Conservation (phyloP, 2,329 filamentous ascomycete genomes). For the Nothophaeocryptopus gaeumannii region DNA sequence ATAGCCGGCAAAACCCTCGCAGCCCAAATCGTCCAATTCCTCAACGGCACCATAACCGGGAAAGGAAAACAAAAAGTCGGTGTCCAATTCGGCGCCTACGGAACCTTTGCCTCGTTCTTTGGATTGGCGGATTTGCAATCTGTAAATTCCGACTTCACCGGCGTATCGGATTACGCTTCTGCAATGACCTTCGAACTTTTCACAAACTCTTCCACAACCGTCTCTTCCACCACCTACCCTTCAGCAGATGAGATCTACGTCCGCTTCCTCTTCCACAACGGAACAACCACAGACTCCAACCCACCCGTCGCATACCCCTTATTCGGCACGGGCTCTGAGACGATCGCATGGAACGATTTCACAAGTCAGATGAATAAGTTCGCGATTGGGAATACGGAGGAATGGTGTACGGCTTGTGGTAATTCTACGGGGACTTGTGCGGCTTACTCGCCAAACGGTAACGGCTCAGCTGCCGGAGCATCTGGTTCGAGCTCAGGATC, state of each 20-base stretch:
- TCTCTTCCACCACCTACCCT: conserved; percentile 40
- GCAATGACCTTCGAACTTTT: conserved; percentile 75
- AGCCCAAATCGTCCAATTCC: conserved; percentile 44
- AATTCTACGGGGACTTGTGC: conserved; percentile 68
- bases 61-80: conserved; percentile 42
- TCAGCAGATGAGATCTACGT: conserved; percentile 52
- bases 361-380: conserved; percentile 61
- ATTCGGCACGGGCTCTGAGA: conserved; percentile 55
- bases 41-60: conserved; percentile 44
- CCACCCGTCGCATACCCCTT: conserved; percentile 57
- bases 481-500: conserved; percentile 26
- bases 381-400: conserved; percentile 59
- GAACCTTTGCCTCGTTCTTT: conserved; percentile 60
- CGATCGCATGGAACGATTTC: conserved; percentile 69
- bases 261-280: conserved; percentile 63
- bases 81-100: conserved; percentile 63
- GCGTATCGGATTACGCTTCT: conserved; percentile 79
- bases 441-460: conserved; percentile 34
- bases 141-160: conserved; percentile 63
- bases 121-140: conserved; percentile 53
- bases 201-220: conserved; percentile 47
- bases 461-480: neutral
- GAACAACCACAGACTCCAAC: conserved; percentile 48
- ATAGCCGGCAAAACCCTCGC: conserved; percentile 50
- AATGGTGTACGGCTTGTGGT: conserved; percentile 76